Evolutionary conservation across 768 basidiomycete genomes (phyloP).

Genomic region (Kwoniella bestiolae): DNA sequence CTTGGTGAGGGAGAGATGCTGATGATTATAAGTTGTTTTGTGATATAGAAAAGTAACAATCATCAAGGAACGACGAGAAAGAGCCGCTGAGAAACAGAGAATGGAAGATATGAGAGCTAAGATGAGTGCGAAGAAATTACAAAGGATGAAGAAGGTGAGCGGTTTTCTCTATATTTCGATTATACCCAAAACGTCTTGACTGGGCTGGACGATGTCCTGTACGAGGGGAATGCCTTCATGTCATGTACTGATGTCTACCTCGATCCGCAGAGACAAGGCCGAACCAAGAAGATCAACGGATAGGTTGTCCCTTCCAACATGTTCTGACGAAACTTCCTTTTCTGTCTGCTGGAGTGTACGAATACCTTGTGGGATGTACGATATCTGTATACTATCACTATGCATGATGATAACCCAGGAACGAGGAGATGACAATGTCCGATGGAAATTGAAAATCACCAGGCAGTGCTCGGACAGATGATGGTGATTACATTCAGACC

Average conservation of each 20-base stretch:
- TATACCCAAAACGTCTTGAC: no score
- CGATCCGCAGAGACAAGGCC: constrained; percentile 44
- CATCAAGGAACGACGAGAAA: constrained; percentile 50
- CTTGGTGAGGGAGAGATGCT: no score
- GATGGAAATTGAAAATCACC: no score
- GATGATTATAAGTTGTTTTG: not conserved
- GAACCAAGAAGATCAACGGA: constrained; percentile 57
- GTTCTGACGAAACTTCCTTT: not conserved
- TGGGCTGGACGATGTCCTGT: not conserved
- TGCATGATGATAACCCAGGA: not conserved
- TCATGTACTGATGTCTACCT: not conserved
- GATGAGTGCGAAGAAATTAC: constrained; percentile 56
- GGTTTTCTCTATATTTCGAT: not conserved
- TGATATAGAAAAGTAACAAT: constrained; percentile 37
- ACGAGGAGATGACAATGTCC: not conserved
- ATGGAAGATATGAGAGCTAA: constrained; percentile 52
- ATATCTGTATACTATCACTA: not conserved
- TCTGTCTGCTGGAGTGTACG: not conserved
- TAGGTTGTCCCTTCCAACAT: constrained; percentile 4
- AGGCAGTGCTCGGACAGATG: no score
- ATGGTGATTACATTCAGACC: no score
- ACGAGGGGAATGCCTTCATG: not conserved
- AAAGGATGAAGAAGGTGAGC: constrained; percentile 56
- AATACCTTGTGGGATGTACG: not conserved
- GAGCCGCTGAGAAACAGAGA: constrained; percentile 50